Conservation (phyloP, 2,329 filamentous ascomycete genomes). For the Rhynchosporium graminicola region DNA sequence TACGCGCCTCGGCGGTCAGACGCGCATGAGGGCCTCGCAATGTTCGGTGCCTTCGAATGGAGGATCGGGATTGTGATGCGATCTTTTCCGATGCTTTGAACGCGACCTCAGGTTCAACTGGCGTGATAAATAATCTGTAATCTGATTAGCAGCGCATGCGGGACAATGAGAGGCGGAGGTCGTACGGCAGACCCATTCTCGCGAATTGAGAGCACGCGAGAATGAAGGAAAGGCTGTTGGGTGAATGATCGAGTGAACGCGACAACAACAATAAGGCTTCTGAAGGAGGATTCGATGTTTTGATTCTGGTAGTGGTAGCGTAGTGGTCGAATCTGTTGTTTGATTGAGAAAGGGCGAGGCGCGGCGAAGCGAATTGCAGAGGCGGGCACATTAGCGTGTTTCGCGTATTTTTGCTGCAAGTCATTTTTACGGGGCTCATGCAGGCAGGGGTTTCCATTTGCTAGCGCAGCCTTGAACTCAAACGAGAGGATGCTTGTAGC, state of each 20-base stretch:
- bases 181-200: slow-evolving; percentile 41
- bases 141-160: slow-evolving; percentile 29
- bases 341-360: background rate
- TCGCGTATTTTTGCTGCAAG: slow-evolving; percentile 14
- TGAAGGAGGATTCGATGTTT: slow-evolving; percentile 26
- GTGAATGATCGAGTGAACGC: slow-evolving; percentile 15
- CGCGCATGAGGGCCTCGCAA: slow-evolving; percentile 29
- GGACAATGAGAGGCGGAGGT: slow-evolving; percentile 25
- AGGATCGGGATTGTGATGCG: slow-evolving; percentile 35
- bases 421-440: slow-evolving; percentile 12
- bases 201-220: slow-evolving; percentile 13
- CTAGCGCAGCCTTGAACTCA: slow-evolving; percentile 5
- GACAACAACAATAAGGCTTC: slow-evolving; percentile 26
- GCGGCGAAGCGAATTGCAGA: background rate
- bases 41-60: slow-evolving; percentile 37
- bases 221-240: slow-evolving; percentile 1
- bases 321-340: slow-evolving; percentile 18
- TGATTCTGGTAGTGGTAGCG: slow-evolving; percentile 20
- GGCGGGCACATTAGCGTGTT: slow-evolving; percentile 5
- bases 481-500: slow-evolving; percentile 9
- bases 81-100: slow-evolving; percentile 37
- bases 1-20: slow-evolving; percentile 27
- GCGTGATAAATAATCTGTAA: slow-evolving; percentile 39
- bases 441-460: background rate
- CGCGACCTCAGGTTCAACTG: slow-evolving; percentile 35